These are phyloP conservation scores for Hypoxylon sp. DNA, from an alignment of 2,329 filamentous ascomycete species.

Conservation along the genomic window DNA sequence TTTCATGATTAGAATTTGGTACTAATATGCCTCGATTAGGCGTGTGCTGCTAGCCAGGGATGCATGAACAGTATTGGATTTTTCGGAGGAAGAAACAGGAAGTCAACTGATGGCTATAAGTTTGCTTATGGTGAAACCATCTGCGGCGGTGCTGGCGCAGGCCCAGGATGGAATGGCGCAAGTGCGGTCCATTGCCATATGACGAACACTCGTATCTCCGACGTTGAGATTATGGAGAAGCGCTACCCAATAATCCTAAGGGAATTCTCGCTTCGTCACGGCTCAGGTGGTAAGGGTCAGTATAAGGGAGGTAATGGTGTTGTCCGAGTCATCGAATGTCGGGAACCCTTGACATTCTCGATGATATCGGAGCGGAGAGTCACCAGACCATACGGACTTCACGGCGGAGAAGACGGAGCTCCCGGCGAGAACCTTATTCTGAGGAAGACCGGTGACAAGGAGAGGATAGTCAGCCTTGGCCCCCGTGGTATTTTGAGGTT, in stretches of 20 bases:
- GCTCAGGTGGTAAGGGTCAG: constrained; percentile 71
- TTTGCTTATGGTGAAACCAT: constrained; percentile 88
- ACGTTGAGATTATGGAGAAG: constrained; percentile 78
- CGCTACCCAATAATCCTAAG: constrained; percentile 77
- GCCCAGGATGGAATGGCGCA: constrained; percentile 75
- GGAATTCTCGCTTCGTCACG: constrained; percentile 71
- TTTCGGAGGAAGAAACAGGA: constrained; percentile 56
- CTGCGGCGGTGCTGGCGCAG: constrained; percentile 78
- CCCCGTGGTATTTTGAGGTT: constrained; percentile 73
- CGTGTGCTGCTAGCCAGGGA: constrained; percentile 77
- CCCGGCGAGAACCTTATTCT: constrained; percentile 80
- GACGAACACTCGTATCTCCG: constrained; percentile 82
- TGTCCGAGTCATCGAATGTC: constrained; percentile 79
- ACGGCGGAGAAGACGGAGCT: constrained; percentile 76
- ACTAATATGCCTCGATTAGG: constrained; percentile 38
- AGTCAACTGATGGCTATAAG: constrained; percentile 33
- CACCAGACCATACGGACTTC: constrained; percentile 78
- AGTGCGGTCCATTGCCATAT: constrained; percentile 79
- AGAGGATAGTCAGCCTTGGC: constrained; percentile 67
- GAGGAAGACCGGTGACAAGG: constrained; percentile 41
- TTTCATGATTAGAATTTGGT: neutral
- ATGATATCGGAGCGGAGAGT: constrained; percentile 81
- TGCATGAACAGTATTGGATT: constrained; percentile 86
- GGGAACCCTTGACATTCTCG: constrained; percentile 76
- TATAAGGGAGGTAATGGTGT: constrained; percentile 77